A percentile compares a stretch with the other conserved stretches of the same genome.
Conservation (phyloP, 176 grass and related monocot genomes). For the Oryza longistaminata region DNA sequence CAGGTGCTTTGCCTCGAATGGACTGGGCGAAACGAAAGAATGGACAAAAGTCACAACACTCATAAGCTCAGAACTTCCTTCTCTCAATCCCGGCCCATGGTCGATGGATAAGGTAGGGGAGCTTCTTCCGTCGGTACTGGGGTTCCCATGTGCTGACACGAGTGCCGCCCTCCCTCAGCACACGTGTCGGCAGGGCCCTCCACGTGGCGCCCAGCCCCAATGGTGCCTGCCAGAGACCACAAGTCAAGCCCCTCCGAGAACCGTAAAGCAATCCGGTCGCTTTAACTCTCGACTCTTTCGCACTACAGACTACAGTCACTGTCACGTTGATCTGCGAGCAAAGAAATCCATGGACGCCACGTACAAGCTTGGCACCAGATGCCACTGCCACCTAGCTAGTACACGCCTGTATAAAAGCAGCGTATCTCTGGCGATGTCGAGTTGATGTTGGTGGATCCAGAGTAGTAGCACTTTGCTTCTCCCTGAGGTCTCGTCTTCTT, state of each 20-base stretch:
- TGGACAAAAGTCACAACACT: no score
- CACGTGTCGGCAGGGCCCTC: neutral
- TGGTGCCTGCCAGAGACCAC: neutral
- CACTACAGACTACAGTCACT: neutral
- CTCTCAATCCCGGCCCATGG: no score
- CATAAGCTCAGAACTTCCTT: no score
- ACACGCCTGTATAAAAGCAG: neutral
- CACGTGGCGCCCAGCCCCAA: neutral
- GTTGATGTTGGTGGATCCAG: neutral
- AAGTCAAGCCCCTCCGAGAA: no score
- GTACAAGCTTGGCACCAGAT: slow-evolving; percentile 45
- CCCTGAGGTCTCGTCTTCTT: neutral
- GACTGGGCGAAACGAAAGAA: no score
- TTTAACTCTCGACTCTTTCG: neutral
- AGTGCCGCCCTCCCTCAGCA: neutral
- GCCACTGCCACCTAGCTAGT: neutral
- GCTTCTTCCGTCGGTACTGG: no score
- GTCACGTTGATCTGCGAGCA: neutral
- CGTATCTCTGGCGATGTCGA: neutral
- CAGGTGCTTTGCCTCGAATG: no score
- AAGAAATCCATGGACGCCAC: slow-evolving; percentile 37
- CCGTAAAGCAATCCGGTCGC: no score
- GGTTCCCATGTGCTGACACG: neutral
- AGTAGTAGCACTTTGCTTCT: neutral
- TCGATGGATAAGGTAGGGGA: neutral